Evolutionary conservation across 306 rosid species (phyloP).

Genomic region (Trifolium repens): DNA sequence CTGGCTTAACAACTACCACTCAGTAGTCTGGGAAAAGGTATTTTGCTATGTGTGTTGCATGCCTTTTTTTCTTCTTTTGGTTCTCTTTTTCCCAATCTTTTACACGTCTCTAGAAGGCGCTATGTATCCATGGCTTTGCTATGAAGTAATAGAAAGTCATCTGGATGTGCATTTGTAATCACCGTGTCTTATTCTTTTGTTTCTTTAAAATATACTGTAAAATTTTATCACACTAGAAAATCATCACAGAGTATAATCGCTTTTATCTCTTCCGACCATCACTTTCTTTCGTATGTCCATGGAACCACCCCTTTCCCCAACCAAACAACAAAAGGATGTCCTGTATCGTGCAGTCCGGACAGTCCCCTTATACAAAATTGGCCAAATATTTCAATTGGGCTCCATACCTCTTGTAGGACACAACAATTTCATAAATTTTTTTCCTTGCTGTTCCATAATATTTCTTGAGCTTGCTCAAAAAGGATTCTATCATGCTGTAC

Average conservation of each 20-base stretch:
- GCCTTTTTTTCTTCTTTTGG: neutral
- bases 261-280: neutral
- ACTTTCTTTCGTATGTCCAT: neutral
- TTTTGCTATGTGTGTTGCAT: slow-evolving; percentile 28
- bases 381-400: neutral
- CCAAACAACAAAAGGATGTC: neutral
- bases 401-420: neutral
- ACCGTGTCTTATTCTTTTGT: neutral
- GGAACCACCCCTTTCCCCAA: slow-evolving; percentile 11
- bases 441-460: neutral
- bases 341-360: neutral
- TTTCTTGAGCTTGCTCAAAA: neutral
- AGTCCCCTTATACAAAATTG: neutral
- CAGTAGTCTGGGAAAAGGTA: slow-evolving; percentile 95
- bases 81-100: neutral
- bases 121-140: slow-evolving; percentile 23
- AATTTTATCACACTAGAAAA: slow-evolving; percentile 7
- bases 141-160: slow-evolving; percentile 21
- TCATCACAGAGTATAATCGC: neutral
- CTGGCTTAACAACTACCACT: slow-evolving; percentile 88
- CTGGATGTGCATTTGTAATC: slow-evolving; percentile 1
- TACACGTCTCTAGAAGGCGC: slow-evolving; percentile 3
- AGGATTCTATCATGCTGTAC: slow-evolving; percentile 10
- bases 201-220: slow-evolving; percentile 6
- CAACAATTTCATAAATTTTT: neutral